Conservation (phyloP, 306 rosid species). For the Rosa rugosa region DNA sequence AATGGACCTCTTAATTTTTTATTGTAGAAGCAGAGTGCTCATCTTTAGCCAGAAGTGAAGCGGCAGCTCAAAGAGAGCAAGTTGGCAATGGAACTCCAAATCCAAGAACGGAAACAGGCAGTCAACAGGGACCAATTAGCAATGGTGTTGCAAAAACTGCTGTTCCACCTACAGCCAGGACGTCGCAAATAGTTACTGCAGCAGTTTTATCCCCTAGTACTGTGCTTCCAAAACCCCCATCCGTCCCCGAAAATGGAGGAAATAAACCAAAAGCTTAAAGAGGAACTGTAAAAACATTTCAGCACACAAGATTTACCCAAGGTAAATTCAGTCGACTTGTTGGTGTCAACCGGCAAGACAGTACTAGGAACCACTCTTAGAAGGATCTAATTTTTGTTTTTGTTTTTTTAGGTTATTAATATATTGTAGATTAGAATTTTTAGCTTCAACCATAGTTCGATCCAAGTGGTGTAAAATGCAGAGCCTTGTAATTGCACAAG, state of each 20-base stretch:
- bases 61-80: constrained; percentile 49
- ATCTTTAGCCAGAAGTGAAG: constrained; percentile 64
- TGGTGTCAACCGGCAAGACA: constrained; percentile 5
- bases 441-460: constrained; percentile 50
- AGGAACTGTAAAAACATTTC: constrained; percentile 36
- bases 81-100: constrained; percentile 46
- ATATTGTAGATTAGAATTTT: constrained; percentile 49
- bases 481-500: constrained; percentile 50
- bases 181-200: constrained; percentile 39
- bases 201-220: constrained; percentile 34
- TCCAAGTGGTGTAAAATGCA: constrained; percentile 61
- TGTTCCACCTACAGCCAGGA: constrained; percentile 38
- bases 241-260: constrained; percentile 56
- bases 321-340: constrained; percentile 26
- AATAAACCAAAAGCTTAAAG: constrained; percentile 43
- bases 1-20: constrained; percentile 22
- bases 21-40: constrained; percentile 82
- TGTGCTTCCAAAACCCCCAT: constrained; percentile 31
- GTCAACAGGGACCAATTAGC: constrained; percentile 36
- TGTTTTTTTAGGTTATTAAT: constrained; percentile 40
- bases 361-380: constrained; percentile 39
- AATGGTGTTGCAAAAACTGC: constrained; percentile 53
- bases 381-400: constrained; percentile 38
- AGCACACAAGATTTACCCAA: constrained; percentile 43
- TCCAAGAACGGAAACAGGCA: constrained; percentile 40